phyloP scores from a whole-genome alignment of 2,329 filamentous ascomycete genomes.

The Fusarium mexicanum region DNA sequence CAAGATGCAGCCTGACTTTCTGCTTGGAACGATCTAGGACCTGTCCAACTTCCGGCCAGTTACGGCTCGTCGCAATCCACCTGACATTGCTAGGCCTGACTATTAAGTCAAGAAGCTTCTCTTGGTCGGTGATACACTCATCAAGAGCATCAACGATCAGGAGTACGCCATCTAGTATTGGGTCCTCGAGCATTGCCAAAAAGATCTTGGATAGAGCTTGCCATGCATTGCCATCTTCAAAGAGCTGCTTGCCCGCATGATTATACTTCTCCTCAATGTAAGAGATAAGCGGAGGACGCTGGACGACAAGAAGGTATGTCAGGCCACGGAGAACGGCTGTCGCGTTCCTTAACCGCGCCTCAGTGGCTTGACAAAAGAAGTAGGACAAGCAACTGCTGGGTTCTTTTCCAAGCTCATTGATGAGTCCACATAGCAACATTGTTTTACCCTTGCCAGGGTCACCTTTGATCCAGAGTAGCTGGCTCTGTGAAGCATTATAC shows the following conservation, averaged over 20 bases:
- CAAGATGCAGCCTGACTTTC: neutral
- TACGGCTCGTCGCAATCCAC: neutral
- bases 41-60: neutral
- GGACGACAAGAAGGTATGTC: neutral
- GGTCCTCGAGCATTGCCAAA: fast-evolving
- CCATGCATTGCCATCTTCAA: neutral
- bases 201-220: neutral
- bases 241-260: fast-evolving
- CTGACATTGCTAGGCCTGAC: fast-evolving
- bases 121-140: fast-evolving
- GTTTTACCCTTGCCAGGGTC: neutral
- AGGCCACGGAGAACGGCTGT: neutral
- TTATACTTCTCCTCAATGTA: neutral
- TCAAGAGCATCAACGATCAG: neutral
- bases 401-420: neutral
- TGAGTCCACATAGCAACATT: neutral
- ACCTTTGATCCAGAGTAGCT: neutral
- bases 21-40: fast-evolving
- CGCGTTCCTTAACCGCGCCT: neutral
- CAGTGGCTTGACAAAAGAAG: neutral
- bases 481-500: fast-evolving
- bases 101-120: neutral
- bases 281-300: fast-evolving
- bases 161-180: fast-evolving
- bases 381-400: fast-evolving